Conservation (phyloP, 2,329 filamentous ascomycete genomes). For the Nothophoma quercina region DNA sequence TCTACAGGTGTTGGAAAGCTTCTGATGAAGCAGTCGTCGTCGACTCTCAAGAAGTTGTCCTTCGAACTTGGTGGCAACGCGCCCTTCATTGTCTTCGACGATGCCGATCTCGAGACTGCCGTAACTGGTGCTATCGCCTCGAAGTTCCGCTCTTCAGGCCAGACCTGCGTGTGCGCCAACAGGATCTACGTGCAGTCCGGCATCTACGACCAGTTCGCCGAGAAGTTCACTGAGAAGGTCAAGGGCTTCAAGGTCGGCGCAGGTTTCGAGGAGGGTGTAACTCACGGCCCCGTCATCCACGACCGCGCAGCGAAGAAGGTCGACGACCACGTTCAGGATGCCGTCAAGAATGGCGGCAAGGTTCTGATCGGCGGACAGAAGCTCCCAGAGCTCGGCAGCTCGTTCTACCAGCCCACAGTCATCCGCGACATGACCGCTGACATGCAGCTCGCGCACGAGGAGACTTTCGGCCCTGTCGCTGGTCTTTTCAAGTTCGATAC, state of each 20-base stretch:
- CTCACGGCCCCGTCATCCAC: conserved; percentile 87
- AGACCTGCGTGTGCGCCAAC: conserved; percentile 87
- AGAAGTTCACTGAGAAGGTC: conserved; percentile 75
- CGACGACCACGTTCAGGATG: conserved; percentile 47
- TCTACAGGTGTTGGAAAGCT: conserved; percentile 71
- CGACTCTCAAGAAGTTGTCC: conserved; percentile 84
- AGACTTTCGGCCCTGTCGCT: conserved; percentile 95
- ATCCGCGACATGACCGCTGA: conserved; percentile 84
- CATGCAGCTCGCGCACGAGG: conserved; percentile 85
- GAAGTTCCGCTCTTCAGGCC: conserved; percentile 94
- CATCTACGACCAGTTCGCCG: conserved; percentile 78
- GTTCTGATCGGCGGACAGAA: conserved; percentile 66
- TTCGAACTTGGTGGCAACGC: conserved; percentile 95
- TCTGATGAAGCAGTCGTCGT: conserved; percentile 88
- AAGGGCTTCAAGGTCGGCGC: conserved; percentile 77
- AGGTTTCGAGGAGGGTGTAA: conserved; percentile 73
- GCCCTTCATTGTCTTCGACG: conserved; percentile 96
- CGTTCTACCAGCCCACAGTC: conserved; percentile 91
- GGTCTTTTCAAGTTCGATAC: conserved; percentile 88
- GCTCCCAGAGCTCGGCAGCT: conserved; percentile 75
- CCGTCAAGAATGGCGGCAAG: conserved; percentile 42
- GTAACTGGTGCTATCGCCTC: conserved; percentile 82
- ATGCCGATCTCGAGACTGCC: conserved; percentile 85
- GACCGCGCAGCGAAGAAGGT: conserved; percentile 67
- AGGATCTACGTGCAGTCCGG: conserved; percentile 80